These are phyloP conservation scores for Ustilago lituana DNA, from an alignment of 1,284 basidiomycete species.

Conservation along the genomic window DNA sequence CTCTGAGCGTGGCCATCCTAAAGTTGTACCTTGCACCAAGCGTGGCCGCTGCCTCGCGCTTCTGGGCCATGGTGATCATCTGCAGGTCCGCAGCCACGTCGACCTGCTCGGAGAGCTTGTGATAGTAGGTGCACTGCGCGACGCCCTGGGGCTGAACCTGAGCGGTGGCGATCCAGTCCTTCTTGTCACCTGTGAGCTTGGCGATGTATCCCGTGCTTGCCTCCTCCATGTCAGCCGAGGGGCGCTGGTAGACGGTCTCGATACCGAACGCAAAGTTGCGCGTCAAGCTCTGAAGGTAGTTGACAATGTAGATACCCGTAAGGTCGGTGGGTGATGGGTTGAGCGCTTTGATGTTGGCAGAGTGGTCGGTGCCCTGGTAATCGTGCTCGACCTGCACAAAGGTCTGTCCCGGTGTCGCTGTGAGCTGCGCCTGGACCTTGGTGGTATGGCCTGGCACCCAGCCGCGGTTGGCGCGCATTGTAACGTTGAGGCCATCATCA, in stretches of 20 bases:
- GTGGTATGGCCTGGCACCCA: slow-evolving; percentile 84
- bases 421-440: slow-evolving; percentile 88
- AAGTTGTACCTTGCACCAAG: slow-evolving; percentile 97
- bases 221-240: slow-evolving; percentile 72
- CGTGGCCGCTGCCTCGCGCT: slow-evolving; percentile 88
- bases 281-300: slow-evolving; percentile 93
- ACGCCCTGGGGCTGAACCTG: slow-evolving; percentile 84
- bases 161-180: slow-evolving; percentile 80
- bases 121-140: slow-evolving; percentile 94
- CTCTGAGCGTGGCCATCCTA: slow-evolving; percentile 77
- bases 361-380: slow-evolving; percentile 87
- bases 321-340: slow-evolving; percentile 88
- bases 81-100: slow-evolving; percentile 96
- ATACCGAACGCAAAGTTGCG: slow-evolving; percentile 89
- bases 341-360: slow-evolving; percentile 85
- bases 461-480: slow-evolving; percentile 86
- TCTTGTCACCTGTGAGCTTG: slow-evolving; percentile 72
- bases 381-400: slow-evolving; percentile 90
- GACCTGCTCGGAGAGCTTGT: slow-evolving; percentile 93
- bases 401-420: slow-evolving; percentile 62
- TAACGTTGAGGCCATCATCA: slow-evolving; percentile 91
- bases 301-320: slow-evolving; percentile 93
- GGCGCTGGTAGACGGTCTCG: slow-evolving; percentile 86
- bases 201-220: slow-evolving; percentile 84
- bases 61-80: slow-evolving; percentile 74